phyloP scores from a whole-genome alignment of 306 rosid genomes.

The Neltuma alba region DNA sequence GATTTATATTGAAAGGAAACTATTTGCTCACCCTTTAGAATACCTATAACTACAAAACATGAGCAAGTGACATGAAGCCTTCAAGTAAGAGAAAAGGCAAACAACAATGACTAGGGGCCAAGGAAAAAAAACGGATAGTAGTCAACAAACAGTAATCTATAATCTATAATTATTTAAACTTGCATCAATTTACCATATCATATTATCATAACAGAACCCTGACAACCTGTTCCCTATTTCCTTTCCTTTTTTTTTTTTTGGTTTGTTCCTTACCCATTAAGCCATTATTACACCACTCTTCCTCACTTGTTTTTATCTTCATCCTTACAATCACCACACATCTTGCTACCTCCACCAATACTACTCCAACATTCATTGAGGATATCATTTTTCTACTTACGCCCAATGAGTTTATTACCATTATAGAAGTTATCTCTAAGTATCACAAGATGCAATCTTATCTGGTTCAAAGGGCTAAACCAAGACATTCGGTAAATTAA shows the following conservation, averaged over 20 bases:
- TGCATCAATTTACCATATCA: background rate
- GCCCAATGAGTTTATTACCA: background rate
- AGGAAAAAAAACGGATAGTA: constrained; percentile 20
- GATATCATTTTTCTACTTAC: background rate
- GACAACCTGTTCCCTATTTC: background rate
- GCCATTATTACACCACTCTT: background rate
- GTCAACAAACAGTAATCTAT: constrained; percentile 1
- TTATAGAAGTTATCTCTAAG: background rate
- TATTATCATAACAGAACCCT: background rate
- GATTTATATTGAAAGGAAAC: background rate
- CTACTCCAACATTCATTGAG: background rate
- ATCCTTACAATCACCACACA: background rate
- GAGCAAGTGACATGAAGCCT: background rate
- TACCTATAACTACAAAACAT: background rate
- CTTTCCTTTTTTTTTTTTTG: no score
- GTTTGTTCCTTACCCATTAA: background rate
- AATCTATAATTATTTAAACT: background rate
- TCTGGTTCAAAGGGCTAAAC: background rate
- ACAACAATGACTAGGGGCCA: background rate
- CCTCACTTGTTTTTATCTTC: background rate
- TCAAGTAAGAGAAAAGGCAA: constrained; percentile 4
- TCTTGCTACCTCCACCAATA: background rate
- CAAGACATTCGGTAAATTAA: background rate
- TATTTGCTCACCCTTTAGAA: constrained; percentile 14
- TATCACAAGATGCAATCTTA: background rate